Percentiles rank a stretch among this genome's conserved stretches.
Conservation (phyloP, 2,329 filamentous ascomycete genomes). For the Coniochaeta sp. region DNA sequence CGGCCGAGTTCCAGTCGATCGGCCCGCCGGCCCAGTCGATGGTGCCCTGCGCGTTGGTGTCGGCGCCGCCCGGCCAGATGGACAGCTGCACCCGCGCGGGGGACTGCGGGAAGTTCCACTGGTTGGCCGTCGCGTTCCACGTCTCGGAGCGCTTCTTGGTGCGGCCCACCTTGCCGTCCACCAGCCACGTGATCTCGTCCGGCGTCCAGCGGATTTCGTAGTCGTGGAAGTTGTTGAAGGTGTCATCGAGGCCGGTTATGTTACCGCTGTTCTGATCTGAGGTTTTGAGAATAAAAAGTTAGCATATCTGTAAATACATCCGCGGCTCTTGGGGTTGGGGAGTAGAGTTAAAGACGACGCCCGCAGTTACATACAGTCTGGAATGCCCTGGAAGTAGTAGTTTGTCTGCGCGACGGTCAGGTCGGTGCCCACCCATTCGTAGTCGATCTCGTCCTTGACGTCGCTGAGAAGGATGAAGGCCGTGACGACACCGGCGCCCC, state of each 20-base stretch:
- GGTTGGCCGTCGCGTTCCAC: constrained; percentile 76
- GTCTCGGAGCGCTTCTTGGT: constrained; percentile 70
- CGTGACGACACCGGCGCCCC: constrained; percentile 85
- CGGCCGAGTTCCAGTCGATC: constrained; percentile 77
- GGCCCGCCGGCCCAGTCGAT: constrained; percentile 85
- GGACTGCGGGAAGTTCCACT: constrained; percentile 85
- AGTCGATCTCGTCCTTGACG: constrained; percentile 97
- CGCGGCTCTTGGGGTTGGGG: not conserved
- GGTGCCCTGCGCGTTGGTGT: constrained; percentile 74
- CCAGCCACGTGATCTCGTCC: constrained; percentile 76
- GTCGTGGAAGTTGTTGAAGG: constrained; percentile 72
- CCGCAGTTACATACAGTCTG: constrained; percentile 62
- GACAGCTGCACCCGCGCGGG: constrained; percentile 88
- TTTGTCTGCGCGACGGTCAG: constrained; percentile 79
- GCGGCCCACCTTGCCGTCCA: constrained; percentile 75
- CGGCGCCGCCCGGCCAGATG: constrained; percentile 86
- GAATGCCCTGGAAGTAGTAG: constrained; percentile 93
- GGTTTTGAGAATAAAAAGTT: constrained; percentile 8
- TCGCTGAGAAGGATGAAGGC: constrained; percentile 95
- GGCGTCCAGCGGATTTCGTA: constrained; percentile 94
- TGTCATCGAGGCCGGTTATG: constrained; percentile 56
- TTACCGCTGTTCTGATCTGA: constrained; percentile 71
- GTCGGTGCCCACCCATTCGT: constrained; percentile 84
- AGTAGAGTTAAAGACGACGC: constrained; percentile 9
- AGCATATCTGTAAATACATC: no score